Base-by-base conservation (phyloP, 2,329 filamentous ascomycete genomes). In the Mycosphaerella sp. region DNA sequence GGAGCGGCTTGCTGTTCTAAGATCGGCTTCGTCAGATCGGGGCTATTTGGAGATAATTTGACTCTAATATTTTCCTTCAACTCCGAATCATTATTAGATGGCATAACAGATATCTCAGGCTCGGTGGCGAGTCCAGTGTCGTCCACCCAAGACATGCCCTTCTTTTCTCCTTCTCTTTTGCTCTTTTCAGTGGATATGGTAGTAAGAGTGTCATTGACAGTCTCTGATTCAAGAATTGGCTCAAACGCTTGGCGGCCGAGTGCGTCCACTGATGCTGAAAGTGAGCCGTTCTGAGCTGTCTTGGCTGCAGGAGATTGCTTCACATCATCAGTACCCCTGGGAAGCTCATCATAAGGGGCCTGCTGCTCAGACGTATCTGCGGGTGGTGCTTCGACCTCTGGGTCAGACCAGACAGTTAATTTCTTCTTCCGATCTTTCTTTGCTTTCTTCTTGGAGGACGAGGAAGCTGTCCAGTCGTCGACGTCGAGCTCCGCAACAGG, bases 391-490 rank as follows among this genome's bases (percentile, higher is more conserved):
- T 34, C 30, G 34, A 2, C 30, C 9, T 27, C 25, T 41, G 16
- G 39, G 3, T 44, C 50, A 12, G 42, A 34, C 55, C 53, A 55
- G 7, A 47, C 36, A 13, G 41, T 10, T 9, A 50, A 43, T 34
- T 56, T 54, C 25, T 60, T 63, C 55, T 72, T 71, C 40, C 70
- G 70, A 54, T 71, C 70, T 21, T 69, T 66, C 49, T 72, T 73
- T 57, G 70, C 70, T 35, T 65, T 64, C 53, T 63, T 61, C 53
- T 66, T 66, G 13, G 48, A 46, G 7, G 36, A 41, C 30, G 54
- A 36, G 32, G 44, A 39, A 10, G 37, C 21, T 5, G 45, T 6
- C 45, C 27, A 49, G 2, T 41, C 37, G 2, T 49, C 39, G 16
- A n/a, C 14, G 27, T 49, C 45, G 6, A 37, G 37, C 16, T 42